Evolutionary conservation across 2,329 filamentous ascomycete genomes (phyloP), one percentile per base, ranked within the genome.

Genomic region (Colletotrichum viniferum): DNA sequence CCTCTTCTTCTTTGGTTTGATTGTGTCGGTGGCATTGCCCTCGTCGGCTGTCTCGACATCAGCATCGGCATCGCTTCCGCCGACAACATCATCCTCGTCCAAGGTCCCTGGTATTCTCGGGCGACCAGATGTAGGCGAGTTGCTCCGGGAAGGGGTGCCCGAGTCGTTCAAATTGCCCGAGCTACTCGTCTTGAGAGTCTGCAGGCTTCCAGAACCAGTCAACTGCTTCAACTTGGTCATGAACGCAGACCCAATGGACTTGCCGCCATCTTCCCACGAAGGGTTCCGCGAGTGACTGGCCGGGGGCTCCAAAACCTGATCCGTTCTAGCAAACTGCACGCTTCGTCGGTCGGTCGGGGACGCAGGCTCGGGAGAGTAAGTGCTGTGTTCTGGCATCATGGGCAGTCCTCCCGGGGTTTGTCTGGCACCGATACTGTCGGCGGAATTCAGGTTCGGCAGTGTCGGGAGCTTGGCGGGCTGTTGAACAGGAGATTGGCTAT

Each of bases 21-120:
- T 79, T 32, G 84, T 80, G 68, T 87, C 86, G 16, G 85, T 81
- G n/a, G 84, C 80, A 21, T 86, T 85, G n/a, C 89, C 89, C 81
- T 98, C 96, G 68, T 96, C 95, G 0, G 93, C 94, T 60, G 95
- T 98, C 81, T 97, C 96, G 2, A 93, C 95, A 82, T 97, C 95
- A 1, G 94, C 93, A 80, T 94, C 93, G 16, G 88, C 92, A 82
- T 96, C 95, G 82, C 92, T 94, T 24, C 91, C 92, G 16, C 43
- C 73, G 21, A 21, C 43, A 56, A 30, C 48, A 77, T 89, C 90
- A 73, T 89, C 88, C 77, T 91, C 90, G 56, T 86, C 84, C 71
- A 92, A 82, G 1, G 88, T 91, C 24, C 89, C 86, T 12, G 90
- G 90, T 77, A 91, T 86, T 72, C 87, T 86, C 62, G 87, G 80